Evolutionary conservation across 805 yeast species (phyloP), one percentile per base, ranked within the genome.

Genomic region (Zygosaccharomyces bailii): DNA sequence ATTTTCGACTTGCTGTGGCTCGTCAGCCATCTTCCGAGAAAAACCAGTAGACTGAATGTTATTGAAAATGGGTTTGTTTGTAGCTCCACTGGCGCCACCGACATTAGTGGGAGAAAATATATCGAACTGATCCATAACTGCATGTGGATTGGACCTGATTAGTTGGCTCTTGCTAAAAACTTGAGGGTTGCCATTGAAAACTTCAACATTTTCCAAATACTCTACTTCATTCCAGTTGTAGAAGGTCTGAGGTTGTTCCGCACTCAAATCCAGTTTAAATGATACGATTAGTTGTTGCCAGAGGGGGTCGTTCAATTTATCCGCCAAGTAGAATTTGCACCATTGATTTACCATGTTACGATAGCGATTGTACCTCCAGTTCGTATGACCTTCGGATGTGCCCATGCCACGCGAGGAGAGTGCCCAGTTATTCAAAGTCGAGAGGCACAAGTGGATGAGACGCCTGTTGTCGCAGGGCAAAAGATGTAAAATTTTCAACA

Each of bases 51-150:
- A 29, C 20, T 48, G 34, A 18, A 37, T 34, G 25, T 39, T 44
- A 10, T 35, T 38, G 14, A 44, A 42, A 11, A 44, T 32, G 10
- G 36, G 39, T 17, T n/a, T 44, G 7, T 38, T 33, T 7, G 33
- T 30, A 7, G 14, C 31, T n/a, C n/a, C n/a, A 7, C 6, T 11
- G 31, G 23, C 25, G 16, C 30, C 21, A 18, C 30, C 11, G 17
- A 14, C 20, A 16, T 37, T 37, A 16, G 20, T 23, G 3, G 39
- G 44, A n/a, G 53, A 45, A 43, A 57, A 59, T 43, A 57, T 51
- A 42, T 57, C 56, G 25, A 60, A 59, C 36, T 59, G 61, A 40
- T 57, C 63, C 60, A 57, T 59, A 10, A 51, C 51, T 5, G 59
- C 59, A 17, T 53, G 50, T 8, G 60, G 52, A 39, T 53, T 50